These are phyloP conservation scores for Climacium dendroides DNA, from an alignment of 225 moss, liverwort and hornwort genomes.

Conservation along the genomic window DNA sequence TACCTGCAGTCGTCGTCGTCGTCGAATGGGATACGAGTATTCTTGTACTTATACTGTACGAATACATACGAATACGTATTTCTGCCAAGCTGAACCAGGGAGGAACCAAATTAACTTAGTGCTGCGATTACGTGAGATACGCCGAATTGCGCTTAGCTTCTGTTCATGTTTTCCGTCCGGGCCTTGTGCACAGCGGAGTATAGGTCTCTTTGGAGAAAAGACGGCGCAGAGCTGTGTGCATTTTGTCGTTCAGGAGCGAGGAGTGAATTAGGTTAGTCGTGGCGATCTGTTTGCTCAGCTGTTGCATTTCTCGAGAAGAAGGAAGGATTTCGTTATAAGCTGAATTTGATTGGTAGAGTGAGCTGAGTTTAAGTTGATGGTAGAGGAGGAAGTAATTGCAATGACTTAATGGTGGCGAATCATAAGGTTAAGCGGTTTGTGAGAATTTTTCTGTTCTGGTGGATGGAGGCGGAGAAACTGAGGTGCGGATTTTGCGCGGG, in stretches of 20 bases:
- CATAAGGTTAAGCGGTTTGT: background rate
- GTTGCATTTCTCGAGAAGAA: background rate
- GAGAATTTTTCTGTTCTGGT: background rate
- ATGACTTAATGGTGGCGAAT: background rate
- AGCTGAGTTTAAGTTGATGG: background rate
- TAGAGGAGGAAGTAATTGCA: background rate
- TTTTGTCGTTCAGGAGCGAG: background rate
- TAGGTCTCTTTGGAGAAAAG: background rate
- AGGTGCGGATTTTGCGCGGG: background rate
- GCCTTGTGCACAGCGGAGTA: background rate
- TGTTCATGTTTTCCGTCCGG: background rate
- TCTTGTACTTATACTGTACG: background rate
- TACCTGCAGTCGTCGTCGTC: background rate
- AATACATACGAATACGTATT: background rate
- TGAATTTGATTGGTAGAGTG: background rate
- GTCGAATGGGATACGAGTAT: background rate
- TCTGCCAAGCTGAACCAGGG: background rate
- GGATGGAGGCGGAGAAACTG: background rate
- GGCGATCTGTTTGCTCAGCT: background rate
- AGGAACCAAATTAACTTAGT: background rate
- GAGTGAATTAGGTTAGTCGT: background rate
- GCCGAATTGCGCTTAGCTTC: background rate
- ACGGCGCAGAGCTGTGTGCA: background rate
- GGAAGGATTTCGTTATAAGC: background rate
- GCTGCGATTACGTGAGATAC: background rate